These are phyloP conservation scores for Kwoniella sp. DNA, from an alignment of 768 basidiomycete species.

Conservation along the genomic window DNA sequence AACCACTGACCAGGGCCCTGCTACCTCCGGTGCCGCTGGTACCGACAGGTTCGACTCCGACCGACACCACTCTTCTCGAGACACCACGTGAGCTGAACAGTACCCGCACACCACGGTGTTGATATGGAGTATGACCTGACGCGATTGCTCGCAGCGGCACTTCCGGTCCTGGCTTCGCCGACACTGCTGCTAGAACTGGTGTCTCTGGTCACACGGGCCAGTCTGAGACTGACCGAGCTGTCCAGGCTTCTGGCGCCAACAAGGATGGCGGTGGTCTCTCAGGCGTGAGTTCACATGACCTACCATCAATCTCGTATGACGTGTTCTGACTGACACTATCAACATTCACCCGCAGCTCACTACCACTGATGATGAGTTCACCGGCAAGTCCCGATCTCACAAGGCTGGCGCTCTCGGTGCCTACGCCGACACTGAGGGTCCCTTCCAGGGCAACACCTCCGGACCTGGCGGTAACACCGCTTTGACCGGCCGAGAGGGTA, in stretches of 20 bases:
- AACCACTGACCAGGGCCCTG: slow-evolving; percentile 25
- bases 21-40: slow-evolving; percentile 38
- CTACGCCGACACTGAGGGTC: slow-evolving; percentile 36
- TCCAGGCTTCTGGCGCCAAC: slow-evolving; percentile 7
- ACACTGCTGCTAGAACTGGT: neutral
- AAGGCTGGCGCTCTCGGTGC: slow-evolving; percentile 32
- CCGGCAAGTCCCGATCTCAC: slow-evolving; percentile 28
- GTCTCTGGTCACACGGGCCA: slow-evolving; percentile 4
- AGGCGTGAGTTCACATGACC: neutral
- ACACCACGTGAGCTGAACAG: slow-evolving; percentile 1
- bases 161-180: slow-evolving; percentile 7
- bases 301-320: no score
- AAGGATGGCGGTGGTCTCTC: slow-evolving; percentile 5
- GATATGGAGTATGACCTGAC: no score
- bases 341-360: no score
- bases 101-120: no score
- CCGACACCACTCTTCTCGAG: slow-evolving; percentile 18
- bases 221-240: slow-evolving; percentile 1
- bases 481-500: slow-evolving; percentile 48
- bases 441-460: slow-evolving; percentile 37
- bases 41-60: slow-evolving; percentile 45
- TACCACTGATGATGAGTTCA: slow-evolving; percentile 46
- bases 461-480: slow-evolving; percentile 40
- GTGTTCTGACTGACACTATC: no score
- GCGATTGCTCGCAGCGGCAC: slow-evolving; percentile 5